Base-by-base conservation (phyloP, 192 early-diverging fungal species). In the Podila epicladia region DNA sequence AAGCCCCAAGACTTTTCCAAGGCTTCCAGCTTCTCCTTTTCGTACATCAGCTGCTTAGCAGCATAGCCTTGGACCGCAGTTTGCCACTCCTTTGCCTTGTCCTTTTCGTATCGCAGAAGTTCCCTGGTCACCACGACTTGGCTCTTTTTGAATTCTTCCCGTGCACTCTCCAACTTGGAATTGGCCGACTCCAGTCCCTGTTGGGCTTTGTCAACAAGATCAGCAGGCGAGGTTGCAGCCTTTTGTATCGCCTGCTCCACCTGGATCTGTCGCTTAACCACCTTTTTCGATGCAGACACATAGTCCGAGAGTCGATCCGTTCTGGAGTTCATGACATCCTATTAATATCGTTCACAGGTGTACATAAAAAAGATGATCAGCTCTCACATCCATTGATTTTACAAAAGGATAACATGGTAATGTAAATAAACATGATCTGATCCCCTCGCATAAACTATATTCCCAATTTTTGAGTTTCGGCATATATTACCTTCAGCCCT, bases 311-410 rank as follows among this genome's bases (percentile, higher is more conserved):
- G 35, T 37, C 76, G 75, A 33, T 86, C 82, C 17, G 85, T 86
- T 45, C 87, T 80, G 13, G 74, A 60, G 60, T 88, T 88, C 66
- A 87, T 84, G 5, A 87, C 74, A 57, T 69, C 82, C 86, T 86
- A 72, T 45, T 45, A 45, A 17, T 45, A 45, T 45, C 41, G 41
- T 45, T 2, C 41, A 45, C 33, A 45, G 1, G 26, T 22, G 20
- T 28, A 31, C n/a, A 15, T 13, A 29, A 67, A 58, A 20, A 67
- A 13, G 24, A 28, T 41, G 57, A 35, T 58, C 49, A 41, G 33
- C 57, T 59, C 29, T 29, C 28, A n/a, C 32, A 37, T 29, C 64
- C 19, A 38, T 17, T 5, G 11, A 53, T 24, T 19, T 24, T 9
- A 53, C 50, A 53, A 53, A 41, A 15, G 41, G 33, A 33, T 33